Evolutionary conservation across 176 grass and related monocot genomes (phyloP), one percentile per base, ranked within the genome.

Genomic region (Hordeum vulgare): DNA sequence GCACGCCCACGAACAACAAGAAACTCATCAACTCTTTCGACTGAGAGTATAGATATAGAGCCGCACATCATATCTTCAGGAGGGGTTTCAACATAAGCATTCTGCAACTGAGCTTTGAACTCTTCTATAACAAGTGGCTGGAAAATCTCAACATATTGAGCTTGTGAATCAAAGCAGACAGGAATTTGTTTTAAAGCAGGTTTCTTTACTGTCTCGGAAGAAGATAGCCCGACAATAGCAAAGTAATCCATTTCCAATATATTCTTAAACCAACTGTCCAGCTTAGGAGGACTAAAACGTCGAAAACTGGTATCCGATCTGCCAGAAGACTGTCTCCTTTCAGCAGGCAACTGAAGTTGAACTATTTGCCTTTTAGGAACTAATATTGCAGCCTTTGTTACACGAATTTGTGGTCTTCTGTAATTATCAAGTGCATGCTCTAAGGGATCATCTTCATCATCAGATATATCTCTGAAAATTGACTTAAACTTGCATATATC

Each of bases 1-100:
- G 89, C 84, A 44, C 93, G 91, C 37, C 88, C 93, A 87, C 93
- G 90, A 57, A 98, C 87, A 74, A 95, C 75, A 87, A 88, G 61
- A 88, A 98, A 98, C 45, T 95, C 96, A 93, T 98, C 96, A 74
- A 98, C 87, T 80, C 93, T 95, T 91, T 98, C 96, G 75, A 93
- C 96, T 44, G 96, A 95, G 44, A 95, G 74, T 41, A 98, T 81
- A 66, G 84, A 91, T 85, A 98, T 82, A 58, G 74, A 85, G 39
- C 82, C 93, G 10, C 90, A 97, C 20, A 73, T 74, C 90, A 98
- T 98, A 76, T 93, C 92, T 81, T 93, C 89, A 36, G 49, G 47
- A 31, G 96, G 89, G 58, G 79, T 93, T 80, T 98, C 96, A 53
- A 91, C 63, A 75, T 80, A 88, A 65, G 93, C 61, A 90, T 83